Evolutionary conservation across 2,329 filamentous ascomycete genomes (phyloP), one percentile per base, ranked within the genome.

Genomic region (Bipolaris bicolor): DNA sequence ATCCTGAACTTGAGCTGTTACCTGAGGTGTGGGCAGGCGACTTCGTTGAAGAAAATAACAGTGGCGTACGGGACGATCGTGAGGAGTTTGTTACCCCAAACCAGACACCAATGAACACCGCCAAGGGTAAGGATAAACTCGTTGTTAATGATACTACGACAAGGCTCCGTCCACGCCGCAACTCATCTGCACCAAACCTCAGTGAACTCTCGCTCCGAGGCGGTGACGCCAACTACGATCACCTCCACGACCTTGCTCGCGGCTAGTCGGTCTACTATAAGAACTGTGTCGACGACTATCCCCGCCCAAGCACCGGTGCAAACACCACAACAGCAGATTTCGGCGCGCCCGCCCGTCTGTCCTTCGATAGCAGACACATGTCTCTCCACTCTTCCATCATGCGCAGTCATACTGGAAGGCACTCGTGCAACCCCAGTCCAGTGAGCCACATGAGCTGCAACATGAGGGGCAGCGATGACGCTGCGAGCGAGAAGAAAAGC

Each of bases 1-100:
- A 79, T 57, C 81, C 81, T 0, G 81, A 83, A 52, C 67, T 83
- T 48, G 81, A 83, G 61, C 69, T 82, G 5, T 49, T 82, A 29
- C 75, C 79, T 3, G 68, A 76, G 7, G 66, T 78, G 1, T 76
- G 70, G 68, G 57, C 60, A n/a, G 53, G 60, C 1, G 52, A 47
- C 3, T 52, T 52, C 1, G 56, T 55, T 6, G 56, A 64, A 26
- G 62, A 64, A 24, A 50, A 45, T 10, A 43, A 44, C 16, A 29
- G 15, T 20, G 31, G 52, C 20, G 29, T 5, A 9, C 43, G 37
- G 1, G 31, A 45, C 1, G 9, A 16, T 1, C 24, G 46, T 6
- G 41, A 54, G 7, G 53, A 45, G 29, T 44, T 47, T 22, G 20
- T 20, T 11, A 26, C 7, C 16, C 20, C 24, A 1, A 0, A 40